Conservation (phyloP, 164 flowering plant genomes). For the Magnolia sinica region DNA sequence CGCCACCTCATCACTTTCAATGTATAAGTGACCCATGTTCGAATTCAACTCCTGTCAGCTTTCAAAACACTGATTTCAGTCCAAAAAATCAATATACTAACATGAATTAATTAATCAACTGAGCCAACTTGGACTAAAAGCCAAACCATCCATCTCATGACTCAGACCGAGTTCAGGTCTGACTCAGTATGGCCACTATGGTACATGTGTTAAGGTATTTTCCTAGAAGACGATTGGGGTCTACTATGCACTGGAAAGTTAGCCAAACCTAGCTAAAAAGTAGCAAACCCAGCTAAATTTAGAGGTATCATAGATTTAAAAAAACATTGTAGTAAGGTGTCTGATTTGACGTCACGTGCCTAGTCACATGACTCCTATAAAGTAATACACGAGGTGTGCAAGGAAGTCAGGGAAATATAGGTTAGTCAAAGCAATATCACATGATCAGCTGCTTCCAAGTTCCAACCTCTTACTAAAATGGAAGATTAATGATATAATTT, state of each 20-base stretch:
- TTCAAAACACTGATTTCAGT: too few relatives aligned
- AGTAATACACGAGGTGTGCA: constrained; percentile 13
- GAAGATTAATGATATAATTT: too few relatives aligned
- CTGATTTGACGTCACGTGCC: constrained; percentile 23
- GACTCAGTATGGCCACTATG: neutral
- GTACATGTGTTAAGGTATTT: constrained; percentile 5
- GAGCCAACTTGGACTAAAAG: too few relatives aligned
- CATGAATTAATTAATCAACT: too few relatives aligned
- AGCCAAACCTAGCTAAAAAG: constrained; percentile 15
- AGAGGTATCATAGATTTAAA: constrained; percentile 4
- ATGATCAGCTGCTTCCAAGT: constrained; percentile 41
- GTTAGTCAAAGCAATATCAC: constrained; percentile 35
- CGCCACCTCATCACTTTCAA: too few relatives aligned
- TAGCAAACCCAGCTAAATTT: constrained; percentile 21
- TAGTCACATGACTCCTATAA: constrained; percentile 32
- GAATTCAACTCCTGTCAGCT: too few relatives aligned
- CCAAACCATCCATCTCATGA: too few relatives aligned
- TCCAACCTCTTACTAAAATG: constrained; percentile 15
- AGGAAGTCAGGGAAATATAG: constrained; percentile 15
- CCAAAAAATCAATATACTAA: too few relatives aligned
- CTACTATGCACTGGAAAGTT: neutral
- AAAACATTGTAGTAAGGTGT: constrained; percentile 2
- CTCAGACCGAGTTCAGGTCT: neutral
- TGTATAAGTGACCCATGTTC: too few relatives aligned
- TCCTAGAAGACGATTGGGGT: constrained; percentile 8